Conservation (phyloP, 495 filamentous ascomycete species). For the Penicillium flavigenum region DNA sequence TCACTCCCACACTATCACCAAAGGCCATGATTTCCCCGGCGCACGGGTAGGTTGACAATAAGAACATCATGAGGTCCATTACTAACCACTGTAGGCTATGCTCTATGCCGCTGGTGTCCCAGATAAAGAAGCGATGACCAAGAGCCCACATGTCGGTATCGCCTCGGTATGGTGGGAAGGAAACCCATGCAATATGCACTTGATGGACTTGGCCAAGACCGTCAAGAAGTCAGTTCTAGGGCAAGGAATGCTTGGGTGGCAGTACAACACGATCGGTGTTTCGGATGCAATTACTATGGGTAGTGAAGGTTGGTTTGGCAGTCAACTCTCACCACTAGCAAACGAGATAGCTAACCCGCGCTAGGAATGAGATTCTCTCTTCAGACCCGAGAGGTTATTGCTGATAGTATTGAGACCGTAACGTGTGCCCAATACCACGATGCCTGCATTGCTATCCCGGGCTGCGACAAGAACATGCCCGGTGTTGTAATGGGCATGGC, state of each 20-base stretch:
- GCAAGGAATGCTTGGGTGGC: slow-evolving; percentile 87
- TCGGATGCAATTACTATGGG: slow-evolving; percentile 97
- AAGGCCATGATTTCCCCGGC: slow-evolving; percentile 88
- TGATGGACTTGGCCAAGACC: slow-evolving; percentile 85
- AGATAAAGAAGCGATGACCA: slow-evolving; percentile 81
- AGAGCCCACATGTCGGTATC: slow-evolving; percentile 82
- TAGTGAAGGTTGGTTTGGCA: slow-evolving; percentile 65
- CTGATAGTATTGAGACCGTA: slow-evolving; percentile 90
- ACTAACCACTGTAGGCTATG: slow-evolving; percentile 68
- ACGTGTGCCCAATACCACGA: slow-evolving; percentile 88
- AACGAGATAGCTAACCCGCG: not conserved
- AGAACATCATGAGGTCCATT: not conserved
- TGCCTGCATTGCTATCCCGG: slow-evolving; percentile 90
- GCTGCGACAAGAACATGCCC: slow-evolving; percentile 99
- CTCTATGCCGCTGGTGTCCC: slow-evolving; percentile 92
- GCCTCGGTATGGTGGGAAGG: slow-evolving; percentile 98
- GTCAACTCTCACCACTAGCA: not conserved
- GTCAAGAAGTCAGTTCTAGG: slow-evolving; percentile 81
- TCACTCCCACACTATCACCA: slow-evolving; percentile 70
- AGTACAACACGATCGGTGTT: slow-evolving; percentile 92
- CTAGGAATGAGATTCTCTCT: slow-evolving; percentile 94
- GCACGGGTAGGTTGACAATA: slow-evolving; percentile 64
- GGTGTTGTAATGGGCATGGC: slow-evolving; percentile 82
- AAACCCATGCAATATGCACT: slow-evolving; percentile 78
- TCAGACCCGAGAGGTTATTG: slow-evolving; percentile 93